Evolutionary conservation across 805 yeast species (phyloP).

Genomic region (Saccharomyces jurei): DNA sequence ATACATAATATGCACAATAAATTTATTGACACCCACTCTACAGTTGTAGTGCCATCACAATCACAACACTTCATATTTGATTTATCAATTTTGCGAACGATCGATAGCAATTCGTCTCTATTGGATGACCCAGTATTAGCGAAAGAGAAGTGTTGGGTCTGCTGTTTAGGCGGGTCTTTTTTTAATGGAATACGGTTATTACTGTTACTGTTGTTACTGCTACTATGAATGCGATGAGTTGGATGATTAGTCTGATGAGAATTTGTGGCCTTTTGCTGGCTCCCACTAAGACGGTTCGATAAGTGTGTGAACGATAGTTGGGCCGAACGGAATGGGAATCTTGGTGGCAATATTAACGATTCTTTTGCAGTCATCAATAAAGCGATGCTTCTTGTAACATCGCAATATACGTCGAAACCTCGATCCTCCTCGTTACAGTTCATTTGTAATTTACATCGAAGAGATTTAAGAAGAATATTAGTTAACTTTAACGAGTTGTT

Average conservation of each 20-base stretch:
- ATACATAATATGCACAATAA: constrained; percentile 67
- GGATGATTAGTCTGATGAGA: neutral
- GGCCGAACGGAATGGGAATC: neutral
- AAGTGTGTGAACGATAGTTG: neutral
- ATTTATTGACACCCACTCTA: constrained; percentile 85
- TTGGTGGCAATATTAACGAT: neutral
- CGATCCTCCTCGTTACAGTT: neutral
- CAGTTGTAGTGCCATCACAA: constrained; percentile 53
- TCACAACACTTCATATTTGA: constrained; percentile 69
- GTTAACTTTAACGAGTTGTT: neutral
- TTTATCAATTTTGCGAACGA: constrained; percentile 29
- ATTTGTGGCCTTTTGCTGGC: neutral
- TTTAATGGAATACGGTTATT: neutral
- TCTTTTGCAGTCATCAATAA: neutral
- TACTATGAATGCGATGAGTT: neutral
- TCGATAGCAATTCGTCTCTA: neutral
- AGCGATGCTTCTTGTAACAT: neutral
- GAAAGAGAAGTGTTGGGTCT: neutral
- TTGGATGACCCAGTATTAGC: neutral
- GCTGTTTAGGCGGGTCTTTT: neutral
- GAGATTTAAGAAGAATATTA: neutral
- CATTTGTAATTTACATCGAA: neutral
- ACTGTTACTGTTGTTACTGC: neutral
- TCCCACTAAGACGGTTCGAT: neutral
- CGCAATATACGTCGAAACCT: neutral